Evolutionary conservation across 179 eudicot species (phyloP).

Genomic region (Sideroxylon spinosum): DNA sequence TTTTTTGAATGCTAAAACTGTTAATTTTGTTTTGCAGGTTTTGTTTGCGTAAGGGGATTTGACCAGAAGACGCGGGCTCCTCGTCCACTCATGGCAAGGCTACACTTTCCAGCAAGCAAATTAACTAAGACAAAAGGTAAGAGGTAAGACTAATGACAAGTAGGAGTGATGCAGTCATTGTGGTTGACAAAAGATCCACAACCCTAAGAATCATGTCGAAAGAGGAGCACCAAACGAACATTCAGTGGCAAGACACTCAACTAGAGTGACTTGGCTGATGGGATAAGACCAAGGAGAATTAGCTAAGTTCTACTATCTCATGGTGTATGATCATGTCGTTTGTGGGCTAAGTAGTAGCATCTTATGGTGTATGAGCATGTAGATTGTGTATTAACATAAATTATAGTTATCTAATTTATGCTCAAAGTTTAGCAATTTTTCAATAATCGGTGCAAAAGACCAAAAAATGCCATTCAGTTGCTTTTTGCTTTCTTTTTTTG

Average conservation of each 20-base stretch:
- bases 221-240: neutral
- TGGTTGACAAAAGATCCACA: neutral
- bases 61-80: conserved; percentile 60
- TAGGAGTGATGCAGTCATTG: neutral
- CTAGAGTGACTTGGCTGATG: neutral
- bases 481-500: too few species aligned
- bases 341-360: conserved; percentile 2
- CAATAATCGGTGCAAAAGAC: neutral
- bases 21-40: conserved; percentile 38
- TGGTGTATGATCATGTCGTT: conserved; percentile 1
- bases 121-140: conserved; percentile 34
- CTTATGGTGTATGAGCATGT: neutral
- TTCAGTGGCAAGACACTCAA: neutral
- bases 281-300: neutral
- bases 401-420: neutral
- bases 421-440: conserved; percentile 11
- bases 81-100: conserved; percentile 69
- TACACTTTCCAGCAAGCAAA: conserved; percentile 70
- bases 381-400: conserved; percentile 11
- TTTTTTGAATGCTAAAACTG: neutral
- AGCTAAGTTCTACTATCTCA: conserved; percentile 11
- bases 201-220: neutral
- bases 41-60: conserved; percentile 76
- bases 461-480: neutral
- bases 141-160: conserved; percentile 34